A percentile compares a stretch with the other conserved stretches of the same genome.
These are phyloP conservation scores for Boletus sp. DNA, from an alignment of 768 basidiomycete genomes.

Conservation along the genomic window DNA sequence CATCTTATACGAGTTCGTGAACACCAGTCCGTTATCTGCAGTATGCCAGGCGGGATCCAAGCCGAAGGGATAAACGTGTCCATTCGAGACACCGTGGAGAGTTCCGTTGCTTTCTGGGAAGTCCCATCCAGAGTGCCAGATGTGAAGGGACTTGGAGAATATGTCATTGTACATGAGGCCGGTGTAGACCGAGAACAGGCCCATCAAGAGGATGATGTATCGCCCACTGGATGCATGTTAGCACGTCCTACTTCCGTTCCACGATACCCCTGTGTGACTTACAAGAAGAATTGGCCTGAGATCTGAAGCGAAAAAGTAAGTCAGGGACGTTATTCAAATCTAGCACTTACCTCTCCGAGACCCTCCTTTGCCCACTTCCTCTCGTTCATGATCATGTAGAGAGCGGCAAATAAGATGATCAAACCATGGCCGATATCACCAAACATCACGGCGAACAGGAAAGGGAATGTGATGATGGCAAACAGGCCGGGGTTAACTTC, in stretches of 20 bases:
- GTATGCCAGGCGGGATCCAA: constrained; percentile 96
- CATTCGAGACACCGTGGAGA: constrained; percentile 53
- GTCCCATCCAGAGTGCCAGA: constrained; percentile 88
- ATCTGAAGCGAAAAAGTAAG: constrained; percentile 50
- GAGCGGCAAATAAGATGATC: constrained; percentile 73
- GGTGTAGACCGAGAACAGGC: constrained; percentile 93
- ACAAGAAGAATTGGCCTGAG: constrained; percentile 89
- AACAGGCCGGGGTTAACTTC: constrained; percentile 97
- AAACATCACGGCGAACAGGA: constrained; percentile 99
- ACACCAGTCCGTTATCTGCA: constrained; percentile 86
- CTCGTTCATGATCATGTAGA: constrained; percentile 87
- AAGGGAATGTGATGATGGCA: constrained; percentile 91
- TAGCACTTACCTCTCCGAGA: constrained; percentile 63
- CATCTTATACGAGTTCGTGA: constrained; percentile 99
- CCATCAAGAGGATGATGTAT: constrained; percentile 98
- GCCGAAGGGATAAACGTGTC: constrained; percentile 86
- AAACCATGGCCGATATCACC: constrained; percentile 97
- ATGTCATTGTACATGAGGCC: constrained; percentile 99
- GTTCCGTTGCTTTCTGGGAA: constrained; percentile 53
- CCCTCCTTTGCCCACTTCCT: constrained; percentile 69
- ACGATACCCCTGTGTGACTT: constrained; percentile 34
- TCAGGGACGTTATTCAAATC: neutral
- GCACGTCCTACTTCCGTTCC: constrained; percentile 6
- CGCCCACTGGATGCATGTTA: constrained; percentile 66
- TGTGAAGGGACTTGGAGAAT: constrained; percentile 87